phyloP scores from a whole-genome alignment of 139 green algal genomes.

The Pseudopediastrum boryanum region DNA sequence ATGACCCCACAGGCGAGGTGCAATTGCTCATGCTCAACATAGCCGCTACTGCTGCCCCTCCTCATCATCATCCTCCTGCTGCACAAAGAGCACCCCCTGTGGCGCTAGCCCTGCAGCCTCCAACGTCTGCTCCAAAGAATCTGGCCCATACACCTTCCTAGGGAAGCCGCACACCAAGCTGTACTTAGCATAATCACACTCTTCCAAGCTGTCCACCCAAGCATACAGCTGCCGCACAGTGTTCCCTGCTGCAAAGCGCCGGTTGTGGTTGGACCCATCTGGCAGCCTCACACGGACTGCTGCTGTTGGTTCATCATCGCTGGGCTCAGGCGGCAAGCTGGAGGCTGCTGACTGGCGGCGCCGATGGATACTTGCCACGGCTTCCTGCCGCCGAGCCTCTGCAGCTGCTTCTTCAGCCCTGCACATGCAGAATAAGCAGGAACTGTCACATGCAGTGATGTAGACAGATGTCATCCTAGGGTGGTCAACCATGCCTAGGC shows the following conservation, averaged over 20 bases:
- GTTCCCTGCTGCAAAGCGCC: conserved; percentile 56
- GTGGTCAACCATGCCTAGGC: no score
- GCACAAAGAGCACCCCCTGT: conserved; percentile 76
- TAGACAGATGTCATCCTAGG: no score
- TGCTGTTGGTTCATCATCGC: conserved; percentile 35
- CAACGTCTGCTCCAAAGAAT: conserved; percentile 40
- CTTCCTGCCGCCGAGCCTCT: conserved; percentile 43
- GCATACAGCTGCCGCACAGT: conserved; percentile 59
- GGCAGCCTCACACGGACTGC: conserved; percentile 75
- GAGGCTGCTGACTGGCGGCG: conserved; percentile 50
- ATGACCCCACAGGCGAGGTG: no score
- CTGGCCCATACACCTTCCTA: conserved; percentile 34
- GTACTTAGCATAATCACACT: conserved; percentile 54
- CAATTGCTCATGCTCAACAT: no score
- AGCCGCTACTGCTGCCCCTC: no score
- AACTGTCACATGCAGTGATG: no score
- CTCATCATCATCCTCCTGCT: conserved; percentile 59
- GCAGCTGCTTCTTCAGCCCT: conserved; percentile 65
- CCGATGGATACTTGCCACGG: conserved; percentile 43
- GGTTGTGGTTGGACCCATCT: conserved; percentile 67
- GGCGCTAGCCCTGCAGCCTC: conserved; percentile 59
- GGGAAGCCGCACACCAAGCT: conserved; percentile 77
- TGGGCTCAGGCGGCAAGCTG: conserved; percentile 61
- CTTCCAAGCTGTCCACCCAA: conserved; percentile 76
- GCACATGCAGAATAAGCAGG: background rate